These are phyloP conservation scores for Yamadazyma taylorii DNA, from an alignment of 1,139 yeast species.

Conservation along the genomic window DNA sequence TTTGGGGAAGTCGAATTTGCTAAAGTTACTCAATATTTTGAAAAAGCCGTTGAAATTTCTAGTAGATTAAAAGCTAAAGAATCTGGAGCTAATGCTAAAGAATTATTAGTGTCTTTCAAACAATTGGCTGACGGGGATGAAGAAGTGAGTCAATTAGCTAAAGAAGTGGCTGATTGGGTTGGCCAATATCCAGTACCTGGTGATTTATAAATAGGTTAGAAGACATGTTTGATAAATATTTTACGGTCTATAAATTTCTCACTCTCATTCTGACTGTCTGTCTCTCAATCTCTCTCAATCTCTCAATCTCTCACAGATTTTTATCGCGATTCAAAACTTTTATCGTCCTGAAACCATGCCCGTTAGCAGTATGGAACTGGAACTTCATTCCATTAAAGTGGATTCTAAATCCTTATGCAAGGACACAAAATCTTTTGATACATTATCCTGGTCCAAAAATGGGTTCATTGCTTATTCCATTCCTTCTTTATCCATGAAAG, in stretches of 20 bases:
- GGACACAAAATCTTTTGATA: slow-evolving; percentile 3
- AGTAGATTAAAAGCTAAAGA: slow-evolving; percentile 59
- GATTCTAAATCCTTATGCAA: slow-evolving; percentile 1
- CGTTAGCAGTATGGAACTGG: background rate
- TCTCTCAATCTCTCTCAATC: background rate
- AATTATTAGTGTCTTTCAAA: slow-evolving; percentile 65
- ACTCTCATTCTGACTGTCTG: background rate
- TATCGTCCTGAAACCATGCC: background rate
- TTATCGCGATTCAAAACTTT: too few species aligned
- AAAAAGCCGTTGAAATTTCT: slow-evolving; percentile 71
- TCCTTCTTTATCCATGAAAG: slow-evolving; percentile 21
- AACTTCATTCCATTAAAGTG: background rate
- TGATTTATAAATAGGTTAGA: slow-evolving; percentile 44
- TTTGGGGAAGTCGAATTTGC: slow-evolving; percentile 76
- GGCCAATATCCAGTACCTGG: slow-evolving; percentile 79
- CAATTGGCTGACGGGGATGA: slow-evolving; percentile 57
- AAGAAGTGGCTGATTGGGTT: slow-evolving; percentile 67
- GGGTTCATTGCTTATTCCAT: slow-evolving; percentile 68
- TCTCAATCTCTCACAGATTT: background rate
- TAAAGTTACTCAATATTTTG: slow-evolving; percentile 75
- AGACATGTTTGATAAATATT: too few species aligned
- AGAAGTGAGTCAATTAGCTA: slow-evolving; percentile 58
- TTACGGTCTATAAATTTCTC: too few species aligned
- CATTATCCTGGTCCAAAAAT: slow-evolving; percentile 70
- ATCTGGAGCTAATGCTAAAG: slow-evolving; percentile 60